Base-by-base conservation (phyloP, 441 rosid species). In the Populus hybrid region DNA sequence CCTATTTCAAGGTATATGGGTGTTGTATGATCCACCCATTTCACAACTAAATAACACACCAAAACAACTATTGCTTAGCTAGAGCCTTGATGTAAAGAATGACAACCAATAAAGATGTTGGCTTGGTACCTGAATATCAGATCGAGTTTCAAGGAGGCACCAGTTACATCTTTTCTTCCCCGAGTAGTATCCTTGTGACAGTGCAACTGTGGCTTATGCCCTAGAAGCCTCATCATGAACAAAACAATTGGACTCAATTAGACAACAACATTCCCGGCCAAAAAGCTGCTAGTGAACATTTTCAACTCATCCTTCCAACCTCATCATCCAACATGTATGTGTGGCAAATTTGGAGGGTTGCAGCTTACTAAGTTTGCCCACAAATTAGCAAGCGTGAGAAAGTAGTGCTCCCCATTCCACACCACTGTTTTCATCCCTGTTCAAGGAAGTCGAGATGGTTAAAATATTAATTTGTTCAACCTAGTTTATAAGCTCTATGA, bases 311-410 rank as follows among this genome's bases (percentile, higher is more conserved):
- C 53, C 72, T 6, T 6, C 34, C 40, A 72, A 74, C 68, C 34
- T 63, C 35, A 23, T 85, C 78, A 85, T 35, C 79, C 73, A 59
- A 57, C 69, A 42, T 72, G 79, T 24, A 85, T 34, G 64, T 32
- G 36, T 0, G 89, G 87, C 85, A 89, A 76, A 65, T 74, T 83
- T 50, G 95, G 95, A 69, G 94, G 89, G 57, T 85, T 77, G 1
- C 5, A 79, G 75, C 84, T 82, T 46, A 88, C 77, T 32, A 89
- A 76, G 84, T 91, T 88, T 50, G 88, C 90, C 97, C 95, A 91
- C 72, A 92, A 78, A 83, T 92, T 92, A 10, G 88, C 94, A 7
- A 91, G 84, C 10, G 84, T 83, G 75, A 89, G 79, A 74, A 91
- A 88, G 83, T 82, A 91, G 67, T 79, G 84, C 40, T 80, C 79